Evolutionary conservation across 495 filamentous ascomycete genomes (phyloP), one percentile per base, ranked within the genome.

Genomic region (Tuber aestivum): DNA sequence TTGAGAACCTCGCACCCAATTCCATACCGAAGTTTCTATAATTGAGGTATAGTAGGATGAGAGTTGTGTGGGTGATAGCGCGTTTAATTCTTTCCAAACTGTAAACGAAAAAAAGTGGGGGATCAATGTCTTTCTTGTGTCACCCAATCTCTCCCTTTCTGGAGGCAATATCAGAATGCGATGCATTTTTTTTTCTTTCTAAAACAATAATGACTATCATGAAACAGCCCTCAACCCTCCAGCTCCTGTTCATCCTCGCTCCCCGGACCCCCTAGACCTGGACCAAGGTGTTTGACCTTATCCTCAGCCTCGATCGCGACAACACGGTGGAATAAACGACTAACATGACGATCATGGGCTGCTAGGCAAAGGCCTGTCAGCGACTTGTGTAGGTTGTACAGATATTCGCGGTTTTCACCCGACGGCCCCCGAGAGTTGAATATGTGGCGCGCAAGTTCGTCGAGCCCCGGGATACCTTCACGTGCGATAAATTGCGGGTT

Each of bases 401-500:
- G 86, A 86, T 99, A 99, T 80, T 98, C 95, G 72, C 87, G 89
- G 83, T 98, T 98, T 82, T 91, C 89, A 1, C 96, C 96, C 84
- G 95, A 97, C 56, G 94, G 92, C 0, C 96, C 96, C 44, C 84
- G 83, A 76, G 91, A 91, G 69, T 86, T 86, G 80, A 89, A 89
- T 78, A 99, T 97, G 82, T 95, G 92, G 84, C 91, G 88, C 56
- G 95, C 96, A 71, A 99, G 90, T 71, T 87, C 86, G 27, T 73
- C 72, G 45, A 80, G 76, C 81, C 94, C 88, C 9, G 92, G 93
- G 68, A 94, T 89, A 20, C 74, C 69, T 77, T 95, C 94, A 12
- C 88, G 89, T 0, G 92, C 93, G 50, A 94, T 86, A 83, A 99
- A 99, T 82, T 98, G 96, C 70, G 94, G 93, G 81, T 99, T 99